These are phyloP conservation scores for Collariella sp. DNA, from an alignment of 495 filamentous ascomycete genomes.

Conservation along the genomic window DNA sequence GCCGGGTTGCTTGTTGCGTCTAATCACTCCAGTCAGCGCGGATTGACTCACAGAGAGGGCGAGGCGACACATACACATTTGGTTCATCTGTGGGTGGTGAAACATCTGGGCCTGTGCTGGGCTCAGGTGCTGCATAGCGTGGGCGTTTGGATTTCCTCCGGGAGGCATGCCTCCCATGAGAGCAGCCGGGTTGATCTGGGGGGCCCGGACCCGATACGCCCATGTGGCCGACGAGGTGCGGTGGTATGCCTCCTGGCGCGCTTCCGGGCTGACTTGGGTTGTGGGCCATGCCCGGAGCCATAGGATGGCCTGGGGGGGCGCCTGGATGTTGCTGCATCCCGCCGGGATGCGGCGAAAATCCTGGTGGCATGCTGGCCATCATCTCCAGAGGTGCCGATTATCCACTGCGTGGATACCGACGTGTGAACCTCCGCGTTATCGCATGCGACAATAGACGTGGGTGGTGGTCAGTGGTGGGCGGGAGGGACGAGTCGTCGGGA, in stretches of 20 bases:
- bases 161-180: constrained; percentile 76
- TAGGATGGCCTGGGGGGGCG: constrained; percentile 65
- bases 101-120: constrained; percentile 58
- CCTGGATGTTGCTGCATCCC: constrained; percentile 66
- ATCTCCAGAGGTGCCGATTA: constrained; percentile 41
- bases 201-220: constrained; percentile 74
- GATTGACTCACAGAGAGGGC: background rate
- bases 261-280: constrained; percentile 62
- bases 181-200: constrained; percentile 69
- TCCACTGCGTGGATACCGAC: constrained; percentile 47
- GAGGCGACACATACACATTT: constrained; percentile 18
- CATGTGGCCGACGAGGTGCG: constrained; percentile 63
- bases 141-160: constrained; percentile 60
- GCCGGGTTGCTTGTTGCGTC: constrained; percentile 46
- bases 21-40: constrained; percentile 19
- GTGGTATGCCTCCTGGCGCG: constrained; percentile 57
- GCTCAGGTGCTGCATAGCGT: constrained; percentile 72
- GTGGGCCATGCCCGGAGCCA: constrained; percentile 44
- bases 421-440: constrained; percentile 27
- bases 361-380: constrained; percentile 60
- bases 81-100: constrained; percentile 44
- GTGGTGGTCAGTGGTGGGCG: background rate
- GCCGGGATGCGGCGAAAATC: constrained; percentile 59
- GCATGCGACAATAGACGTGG: constrained; percentile 33
- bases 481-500: background rate